These are phyloP conservation scores for Pugionium dolabratum DNA, from an alignment of 345 rosid species.

Conservation along the genomic window DNA sequence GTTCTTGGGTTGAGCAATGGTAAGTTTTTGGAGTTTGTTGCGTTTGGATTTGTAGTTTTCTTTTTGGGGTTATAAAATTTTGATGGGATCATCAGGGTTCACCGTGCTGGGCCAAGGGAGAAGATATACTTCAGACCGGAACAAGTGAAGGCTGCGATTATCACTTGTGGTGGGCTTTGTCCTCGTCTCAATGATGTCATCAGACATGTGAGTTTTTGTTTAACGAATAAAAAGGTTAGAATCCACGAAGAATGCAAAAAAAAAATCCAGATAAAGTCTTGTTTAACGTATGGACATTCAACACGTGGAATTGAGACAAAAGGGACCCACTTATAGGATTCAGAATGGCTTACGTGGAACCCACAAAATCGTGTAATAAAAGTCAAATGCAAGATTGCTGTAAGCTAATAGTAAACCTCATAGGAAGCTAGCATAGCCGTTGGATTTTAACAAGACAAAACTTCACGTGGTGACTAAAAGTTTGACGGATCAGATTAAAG, in stretches of 20 bases:
- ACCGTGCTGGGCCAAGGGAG: conserved; percentile 93
- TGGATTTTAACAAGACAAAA: background rate
- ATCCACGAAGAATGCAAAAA: too few species aligned
- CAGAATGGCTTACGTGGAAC: conserved; percentile 37
- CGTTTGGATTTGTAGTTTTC: background rate
- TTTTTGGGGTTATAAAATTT: background rate
- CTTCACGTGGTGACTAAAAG: background rate
- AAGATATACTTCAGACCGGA: conserved; percentile 85
- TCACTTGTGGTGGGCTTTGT: conserved; percentile 96
- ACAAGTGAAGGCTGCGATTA: conserved; percentile 86
- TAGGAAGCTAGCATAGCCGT: background rate
- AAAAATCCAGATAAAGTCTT: too few species aligned
- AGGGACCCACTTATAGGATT: background rate
- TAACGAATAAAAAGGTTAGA: too few species aligned
- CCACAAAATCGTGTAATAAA: conserved; percentile 35
- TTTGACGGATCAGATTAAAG: background rate
- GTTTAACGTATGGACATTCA: background rate
- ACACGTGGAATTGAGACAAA: conserved; percentile 16
- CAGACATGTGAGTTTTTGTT: conserved; percentile 58
- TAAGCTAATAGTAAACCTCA: background rate
- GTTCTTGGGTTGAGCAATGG: conserved; percentile 97
- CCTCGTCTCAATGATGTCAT: conserved; percentile 96
- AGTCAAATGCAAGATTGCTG: conserved; percentile 34
- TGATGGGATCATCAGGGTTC: conserved; percentile 58
- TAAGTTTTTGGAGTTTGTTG: conserved; percentile 11